Conservation (phyloP, 441 rosid genomes). For the Iberis amara region DNA sequence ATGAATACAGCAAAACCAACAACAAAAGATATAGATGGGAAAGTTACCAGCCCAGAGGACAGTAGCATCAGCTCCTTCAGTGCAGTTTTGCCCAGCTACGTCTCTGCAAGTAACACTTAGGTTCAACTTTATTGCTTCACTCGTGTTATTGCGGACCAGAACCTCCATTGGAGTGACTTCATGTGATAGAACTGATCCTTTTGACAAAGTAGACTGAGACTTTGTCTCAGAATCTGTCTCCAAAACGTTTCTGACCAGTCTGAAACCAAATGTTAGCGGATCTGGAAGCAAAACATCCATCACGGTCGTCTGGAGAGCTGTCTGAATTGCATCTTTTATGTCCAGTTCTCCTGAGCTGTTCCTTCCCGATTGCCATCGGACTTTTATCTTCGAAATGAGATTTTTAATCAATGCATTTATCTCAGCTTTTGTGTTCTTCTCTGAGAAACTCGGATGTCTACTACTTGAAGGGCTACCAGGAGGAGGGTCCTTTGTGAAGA, state of each 20-base stretch:
- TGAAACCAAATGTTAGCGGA: slow-evolving; percentile 88
- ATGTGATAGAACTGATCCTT: slow-evolving; percentile 60
- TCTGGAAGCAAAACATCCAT: slow-evolving; percentile 96
- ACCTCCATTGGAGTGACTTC: slow-evolving; percentile 92
- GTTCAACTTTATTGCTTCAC: slow-evolving; percentile 67
- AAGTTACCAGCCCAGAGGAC: slow-evolving; percentile 82
- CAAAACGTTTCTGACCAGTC: slow-evolving; percentile 46
- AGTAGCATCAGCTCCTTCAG: slow-evolving; percentile 74
- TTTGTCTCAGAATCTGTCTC: slow-evolving; percentile 28
- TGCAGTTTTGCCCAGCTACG: slow-evolving; percentile 90
- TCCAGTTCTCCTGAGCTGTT: slow-evolving; percentile 91
- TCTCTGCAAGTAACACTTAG: slow-evolving; percentile 84
- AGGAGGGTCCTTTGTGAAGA: slow-evolving; percentile 63
- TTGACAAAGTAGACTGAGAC: slow-evolving; percentile 30
- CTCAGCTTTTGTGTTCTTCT: slow-evolving; percentile 81
- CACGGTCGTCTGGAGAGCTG: slow-evolving; percentile 82
- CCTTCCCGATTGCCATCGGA: slow-evolving; percentile 89
- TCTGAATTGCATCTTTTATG: slow-evolving; percentile 78
- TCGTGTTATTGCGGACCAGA: slow-evolving; percentile 79
- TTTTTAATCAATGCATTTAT: slow-evolving; percentile 74
- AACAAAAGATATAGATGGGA: too few relatives aligned
- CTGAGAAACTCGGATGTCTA: slow-evolving; percentile 65
- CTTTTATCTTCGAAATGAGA: slow-evolving; percentile 86
- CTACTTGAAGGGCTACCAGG: slow-evolving; percentile 38
- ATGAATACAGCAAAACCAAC: neutral